Evolutionary conservation across 2,329 filamentous ascomycete genomes (phyloP).

Genomic region (Paraphaeosphaeria minitans): DNA sequence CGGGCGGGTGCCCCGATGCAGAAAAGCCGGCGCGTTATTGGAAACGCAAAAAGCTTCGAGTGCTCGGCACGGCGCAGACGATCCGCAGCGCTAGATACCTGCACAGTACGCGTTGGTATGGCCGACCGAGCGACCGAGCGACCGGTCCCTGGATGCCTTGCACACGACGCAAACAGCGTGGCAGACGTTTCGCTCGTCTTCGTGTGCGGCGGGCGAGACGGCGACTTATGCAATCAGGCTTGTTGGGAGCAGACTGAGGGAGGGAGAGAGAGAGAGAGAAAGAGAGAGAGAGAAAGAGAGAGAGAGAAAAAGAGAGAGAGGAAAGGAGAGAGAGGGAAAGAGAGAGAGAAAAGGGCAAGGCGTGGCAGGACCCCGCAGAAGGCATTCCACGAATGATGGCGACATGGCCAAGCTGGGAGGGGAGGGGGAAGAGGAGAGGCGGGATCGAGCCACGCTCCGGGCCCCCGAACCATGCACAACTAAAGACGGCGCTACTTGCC

Average conservation of each 20-base stretch:
- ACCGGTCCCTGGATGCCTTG: not conserved
- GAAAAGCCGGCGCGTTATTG: slow-evolving; percentile 5
- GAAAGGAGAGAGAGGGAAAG: too few species aligned
- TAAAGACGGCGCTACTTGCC: not conserved
- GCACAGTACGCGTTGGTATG: slow-evolving; percentile 2
- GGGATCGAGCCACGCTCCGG: not conserved
- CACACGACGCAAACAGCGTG: not conserved
- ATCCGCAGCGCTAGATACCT: slow-evolving; percentile 9
- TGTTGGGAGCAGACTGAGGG: not conserved
- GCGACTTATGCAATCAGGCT: not conserved
- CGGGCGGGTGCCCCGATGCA: not conserved
- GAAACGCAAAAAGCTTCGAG: not conserved
- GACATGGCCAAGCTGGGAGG: slow-evolving; percentile 8
- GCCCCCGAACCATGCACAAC: slow-evolving; percentile 6
- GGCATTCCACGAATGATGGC: slow-evolving; percentile 4
- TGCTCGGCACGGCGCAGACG: slow-evolving; percentile 3
- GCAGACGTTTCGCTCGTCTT: not conserved
- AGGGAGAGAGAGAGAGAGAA: too few species aligned
- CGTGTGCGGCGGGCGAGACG: not conserved
- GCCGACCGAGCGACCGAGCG: too few species aligned
- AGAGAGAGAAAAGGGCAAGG: not conserved
- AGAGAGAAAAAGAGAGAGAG: too few species aligned
- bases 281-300: too few species aligned
- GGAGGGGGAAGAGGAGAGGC: too few species aligned
- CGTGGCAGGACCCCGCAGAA: slow-evolving; percentile 2